Percentiles rank a stretch among this genome's conserved stretches.
Evolutionary conservation across 2,329 filamentous ascomycete genomes (phyloP).

Genomic region (Penicillium hordei): DNA sequence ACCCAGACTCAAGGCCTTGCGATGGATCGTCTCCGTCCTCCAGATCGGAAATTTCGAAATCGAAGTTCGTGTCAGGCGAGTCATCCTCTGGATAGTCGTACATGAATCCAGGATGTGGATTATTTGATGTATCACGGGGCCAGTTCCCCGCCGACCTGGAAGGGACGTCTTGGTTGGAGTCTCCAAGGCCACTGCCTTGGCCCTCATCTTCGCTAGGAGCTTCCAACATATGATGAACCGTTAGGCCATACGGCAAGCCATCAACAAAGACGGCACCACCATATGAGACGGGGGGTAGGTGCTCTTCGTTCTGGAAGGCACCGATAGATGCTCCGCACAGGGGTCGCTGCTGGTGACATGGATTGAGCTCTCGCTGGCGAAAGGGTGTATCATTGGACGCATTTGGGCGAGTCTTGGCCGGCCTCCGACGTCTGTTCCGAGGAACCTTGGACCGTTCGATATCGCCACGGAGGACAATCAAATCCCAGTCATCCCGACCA

Average conservation of each 20-base stretch:
- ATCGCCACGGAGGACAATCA: constrained; percentile 62
- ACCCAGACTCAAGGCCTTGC: constrained; percentile 37
- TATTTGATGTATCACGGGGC: constrained; percentile 22
- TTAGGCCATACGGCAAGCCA: constrained; percentile 85
- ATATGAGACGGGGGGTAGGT: constrained; percentile 86
- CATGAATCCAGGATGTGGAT: constrained; percentile 34
- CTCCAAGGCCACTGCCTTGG: constrained; percentile 49
- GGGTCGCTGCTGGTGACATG: constrained; percentile 74
- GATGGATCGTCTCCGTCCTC: constrained; percentile 49
- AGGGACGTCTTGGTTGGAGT: constrained; percentile 36
- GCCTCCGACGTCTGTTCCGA: constrained; percentile 42
- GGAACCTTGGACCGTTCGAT: constrained; percentile 56
- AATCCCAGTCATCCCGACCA: constrained; percentile 56
- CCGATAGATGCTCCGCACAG: constrained; percentile 89
- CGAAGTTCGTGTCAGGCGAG: constrained; percentile 39
- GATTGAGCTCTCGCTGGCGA: constrained; percentile 54
- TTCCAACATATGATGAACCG: constrained; percentile 94
- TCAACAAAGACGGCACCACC: constrained; percentile 86
- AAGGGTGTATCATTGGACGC: constrained; percentile 29
- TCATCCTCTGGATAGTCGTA: constrained; percentile 43
- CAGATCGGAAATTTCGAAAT: constrained; percentile 56
- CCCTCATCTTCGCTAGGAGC: constrained; percentile 56
- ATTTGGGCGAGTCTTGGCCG: constrained; percentile 32
- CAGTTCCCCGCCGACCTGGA: constrained; percentile 50
- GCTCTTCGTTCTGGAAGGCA: constrained; percentile 79